A percentile compares a stretch with the other conserved stretches of the same genome.
phyloP scores from a whole-genome alignment of 1,139 yeast species.

The Blastobotrys raffinosifermentans region DNA sequence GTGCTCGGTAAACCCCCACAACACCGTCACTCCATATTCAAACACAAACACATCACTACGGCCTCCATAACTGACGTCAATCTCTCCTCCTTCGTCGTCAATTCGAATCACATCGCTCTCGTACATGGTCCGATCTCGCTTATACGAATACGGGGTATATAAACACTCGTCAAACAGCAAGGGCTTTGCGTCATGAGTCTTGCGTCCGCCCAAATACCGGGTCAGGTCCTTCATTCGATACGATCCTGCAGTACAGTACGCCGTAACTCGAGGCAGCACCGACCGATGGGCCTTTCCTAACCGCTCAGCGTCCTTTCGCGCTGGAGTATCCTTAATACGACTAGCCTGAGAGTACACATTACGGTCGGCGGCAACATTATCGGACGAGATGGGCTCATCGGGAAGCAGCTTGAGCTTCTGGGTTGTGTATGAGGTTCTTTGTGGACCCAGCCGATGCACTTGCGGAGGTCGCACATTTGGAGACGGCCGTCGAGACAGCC shows the following conservation, averaged over 20 bases:
- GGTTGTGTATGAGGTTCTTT: constrained; percentile 79
- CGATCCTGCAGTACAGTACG: constrained; percentile 92
- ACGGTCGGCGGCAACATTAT: constrained; percentile 33
- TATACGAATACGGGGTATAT: constrained; percentile 76
- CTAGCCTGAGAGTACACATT: constrained; percentile 79
- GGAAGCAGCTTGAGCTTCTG: constrained; percentile 85
- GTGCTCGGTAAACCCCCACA: constrained; percentile 87
- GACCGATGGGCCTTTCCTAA: constrained; percentile 81
- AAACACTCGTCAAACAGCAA: constrained; percentile 89
- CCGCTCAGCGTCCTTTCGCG: constrained; percentile 90
- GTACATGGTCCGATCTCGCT: constrained; percentile 48
- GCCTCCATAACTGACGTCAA: constrained; percentile 67
- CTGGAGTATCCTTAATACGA: constrained; percentile 82
- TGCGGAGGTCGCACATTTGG: constrained; percentile 1
- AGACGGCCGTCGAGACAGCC: background rate
- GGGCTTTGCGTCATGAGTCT: constrained; percentile 63
- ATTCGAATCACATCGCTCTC: constrained; percentile 48
- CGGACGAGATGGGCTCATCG: constrained; percentile 53
- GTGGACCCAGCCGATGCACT: constrained; percentile 57
- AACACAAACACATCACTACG: constrained; percentile 77
- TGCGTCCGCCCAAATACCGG: constrained; percentile 79
- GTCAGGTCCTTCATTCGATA: constrained; percentile 82
- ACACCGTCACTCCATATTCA: constrained; percentile 89
- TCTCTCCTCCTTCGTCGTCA: constrained; percentile 94
- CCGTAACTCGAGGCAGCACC: constrained; percentile 70